Evolutionary conservation across 257 asterid genomes (phyloP), one percentile per base, ranked within the genome.

Genomic region (Petunia secreta): DNA sequence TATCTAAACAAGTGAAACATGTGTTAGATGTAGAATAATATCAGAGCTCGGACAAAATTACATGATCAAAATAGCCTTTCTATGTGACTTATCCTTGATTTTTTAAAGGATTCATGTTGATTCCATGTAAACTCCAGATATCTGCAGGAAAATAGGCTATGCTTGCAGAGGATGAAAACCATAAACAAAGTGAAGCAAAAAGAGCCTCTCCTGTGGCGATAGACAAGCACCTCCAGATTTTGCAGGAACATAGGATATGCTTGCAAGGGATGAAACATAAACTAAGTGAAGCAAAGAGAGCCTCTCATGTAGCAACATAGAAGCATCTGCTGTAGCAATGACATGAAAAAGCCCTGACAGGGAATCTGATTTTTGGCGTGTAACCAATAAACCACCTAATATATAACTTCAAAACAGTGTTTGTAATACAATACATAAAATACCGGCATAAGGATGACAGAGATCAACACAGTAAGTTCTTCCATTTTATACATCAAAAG

Each of bases 51-150:
- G 46, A 36, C 46, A 73, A 50, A 73, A 36, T 39, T 11, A 50
- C 3, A 13, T 50, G 11, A 50, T 69, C 44, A 73, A 50, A 73
- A 50, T 10, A 73, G 44, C 62, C 46, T 25, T 50, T 11, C 52
- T 50, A 43, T 13, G 46, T 40, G 36, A 50, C 44, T 48, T 11
- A 73, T 50, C 78, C 46, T 50, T 50, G 0, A 13, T 11, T 52
- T 52, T 52, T 52, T 11, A 43, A 25, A 50, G 43, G 10, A 71
- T 48, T 71, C 76, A 2, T 11, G 59, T 48, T 34, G 60, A 71
- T 48, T 34, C 77, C 77, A 71, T 71, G 25, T 11, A 34, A 63
- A 50, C 59, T 34, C 60, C 62, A 73, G 62, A 73, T 73, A 46
- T 54, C 34, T 50, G 77, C 43, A 73, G 62, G 15, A 0, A 38